Conservation (phyloP, 805 yeast species). For the Candida broadrunensis region DNA sequence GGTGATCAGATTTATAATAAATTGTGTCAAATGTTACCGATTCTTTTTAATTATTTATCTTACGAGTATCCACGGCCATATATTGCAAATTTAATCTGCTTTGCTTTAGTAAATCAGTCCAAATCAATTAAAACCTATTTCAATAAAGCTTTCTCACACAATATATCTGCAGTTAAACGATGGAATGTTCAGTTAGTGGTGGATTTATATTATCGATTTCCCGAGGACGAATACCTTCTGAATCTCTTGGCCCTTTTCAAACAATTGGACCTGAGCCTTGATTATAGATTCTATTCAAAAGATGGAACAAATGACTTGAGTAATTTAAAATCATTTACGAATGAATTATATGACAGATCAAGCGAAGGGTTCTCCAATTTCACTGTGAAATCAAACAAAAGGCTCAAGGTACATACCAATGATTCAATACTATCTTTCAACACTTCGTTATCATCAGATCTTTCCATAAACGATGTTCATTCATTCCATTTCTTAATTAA, state of each 20-base stretch:
- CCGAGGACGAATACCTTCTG: constrained; percentile 25
- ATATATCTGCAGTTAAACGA: constrained; percentile 9
- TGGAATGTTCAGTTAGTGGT: constrained; percentile 31
- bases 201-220: constrained; percentile 26
- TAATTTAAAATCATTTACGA: constrained; percentile 6
- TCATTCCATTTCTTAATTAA: constrained; percentile 16
- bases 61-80: constrained; percentile 22
- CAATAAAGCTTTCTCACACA: constrained; percentile 8
- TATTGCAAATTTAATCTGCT: constrained; percentile 17
- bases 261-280: constrained; percentile 15
- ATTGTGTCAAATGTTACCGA: constrained; percentile 11
- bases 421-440: not conserved
- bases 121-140: constrained; percentile 7
- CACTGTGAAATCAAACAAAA: not conserved
- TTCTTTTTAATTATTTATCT: constrained; percentile 17
- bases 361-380: not conserved
- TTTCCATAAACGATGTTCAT: constrained; percentile 14
- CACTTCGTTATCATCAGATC: not conserved
- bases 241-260: constrained; percentile 18
- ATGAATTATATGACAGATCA: not conserved
- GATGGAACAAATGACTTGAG: constrained; percentile 5
- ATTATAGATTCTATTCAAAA: constrained; percentile 6
- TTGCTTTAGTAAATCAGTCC: constrained; percentile 13
- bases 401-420: not conserved
- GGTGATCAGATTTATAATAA: constrained; percentile 8